phyloP scores from a whole-genome alignment of 2,329 filamentous ascomycete genomes.

The Thielaviopsis ethacetica region DNA sequence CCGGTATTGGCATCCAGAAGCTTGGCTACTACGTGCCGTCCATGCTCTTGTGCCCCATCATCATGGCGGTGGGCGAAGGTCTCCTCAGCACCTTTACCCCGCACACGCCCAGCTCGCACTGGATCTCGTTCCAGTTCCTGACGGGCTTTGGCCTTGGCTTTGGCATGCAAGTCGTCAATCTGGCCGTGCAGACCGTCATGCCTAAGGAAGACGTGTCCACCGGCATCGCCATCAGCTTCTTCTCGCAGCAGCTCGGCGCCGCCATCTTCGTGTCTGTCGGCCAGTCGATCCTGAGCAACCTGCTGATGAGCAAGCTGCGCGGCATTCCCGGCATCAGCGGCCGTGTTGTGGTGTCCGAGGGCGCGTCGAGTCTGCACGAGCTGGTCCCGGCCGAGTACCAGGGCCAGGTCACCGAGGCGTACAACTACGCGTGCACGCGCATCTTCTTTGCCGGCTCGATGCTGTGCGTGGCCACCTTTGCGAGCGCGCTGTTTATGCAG shows the following conservation, averaged over 20 bases:
- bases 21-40: constrained; percentile 44
- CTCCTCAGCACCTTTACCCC: constrained; percentile 39
- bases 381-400: constrained; percentile 34
- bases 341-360: constrained; percentile 27
- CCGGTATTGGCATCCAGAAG: constrained; percentile 31
- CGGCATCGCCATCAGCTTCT: constrained; percentile 39
- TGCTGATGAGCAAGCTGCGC: constrained; percentile 24
- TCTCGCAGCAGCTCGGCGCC: constrained; percentile 41
- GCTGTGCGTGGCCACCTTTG: constrained; percentile 35
- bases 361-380: constrained; percentile 43
- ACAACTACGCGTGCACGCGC: constrained; percentile 45
- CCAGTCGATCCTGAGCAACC: constrained; percentile 34
- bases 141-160: constrained; percentile 42
- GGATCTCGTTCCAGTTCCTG: constrained; percentile 45
- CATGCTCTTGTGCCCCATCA: constrained; percentile 34
- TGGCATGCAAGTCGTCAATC: constrained; percentile 39
- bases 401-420: constrained; percentile 39
- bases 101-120: constrained; percentile 29
- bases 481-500: constrained; percentile 42
- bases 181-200: constrained; percentile 40
- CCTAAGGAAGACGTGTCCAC: constrained; percentile 34
- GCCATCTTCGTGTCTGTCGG: constrained; percentile 42
- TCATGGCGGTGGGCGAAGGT: constrained; percentile 36
- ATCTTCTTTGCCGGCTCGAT: constrained; percentile 48
- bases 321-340: constrained; percentile 28